These are phyloP conservation scores for Eucalyptus leucophloia DNA, from an alignment of 345 rosid genomes.

Conservation along the genomic window DNA sequence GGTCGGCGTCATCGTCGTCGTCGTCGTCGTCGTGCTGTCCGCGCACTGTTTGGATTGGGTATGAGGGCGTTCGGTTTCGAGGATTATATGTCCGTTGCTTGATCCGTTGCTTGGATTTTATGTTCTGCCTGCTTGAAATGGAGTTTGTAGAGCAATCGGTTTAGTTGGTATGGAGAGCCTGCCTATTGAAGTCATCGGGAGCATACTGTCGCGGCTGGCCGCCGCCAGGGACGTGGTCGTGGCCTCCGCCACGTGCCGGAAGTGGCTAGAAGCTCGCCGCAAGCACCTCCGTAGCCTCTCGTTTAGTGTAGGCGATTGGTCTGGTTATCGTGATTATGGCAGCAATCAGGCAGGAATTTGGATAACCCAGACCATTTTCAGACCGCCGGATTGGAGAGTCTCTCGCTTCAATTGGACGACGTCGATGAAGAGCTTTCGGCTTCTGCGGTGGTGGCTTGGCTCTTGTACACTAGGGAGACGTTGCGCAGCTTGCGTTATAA, in stretches of 20 bases:
- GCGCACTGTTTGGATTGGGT: not conserved
- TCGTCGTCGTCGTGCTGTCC: not conserved
- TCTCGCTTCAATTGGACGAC: constrained; percentile 57
- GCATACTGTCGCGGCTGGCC: constrained; percentile 52
- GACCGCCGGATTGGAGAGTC: constrained; percentile 57
- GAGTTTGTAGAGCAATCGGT: not conserved
- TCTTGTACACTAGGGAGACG: constrained; percentile 66
- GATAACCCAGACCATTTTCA: constrained; percentile 80
- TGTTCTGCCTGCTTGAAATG: not conserved
- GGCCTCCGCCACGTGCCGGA: constrained; percentile 70
- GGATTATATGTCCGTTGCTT: not conserved
- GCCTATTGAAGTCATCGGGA: constrained; percentile 77
- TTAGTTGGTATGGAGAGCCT: constrained; percentile 42
- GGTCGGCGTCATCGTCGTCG: not conserved
- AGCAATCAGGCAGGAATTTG: constrained; percentile 38
- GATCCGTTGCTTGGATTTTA: not conserved
- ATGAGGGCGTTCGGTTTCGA: not conserved
- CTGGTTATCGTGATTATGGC: constrained; percentile 39
- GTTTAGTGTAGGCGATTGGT: constrained; percentile 55
- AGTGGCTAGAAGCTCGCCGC: constrained; percentile 64
- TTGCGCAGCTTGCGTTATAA: constrained; percentile 44
- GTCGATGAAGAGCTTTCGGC: constrained; percentile 47
- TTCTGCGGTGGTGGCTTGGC: constrained; percentile 74
- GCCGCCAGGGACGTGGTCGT: constrained; percentile 70
- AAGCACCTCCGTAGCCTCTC: constrained; percentile 59